Evolutionary conservation across 495 filamentous ascomycete genomes (phyloP), one percentile per base, ranked within the genome.

Genomic region (Penicillium psychrofluorescens): DNA sequence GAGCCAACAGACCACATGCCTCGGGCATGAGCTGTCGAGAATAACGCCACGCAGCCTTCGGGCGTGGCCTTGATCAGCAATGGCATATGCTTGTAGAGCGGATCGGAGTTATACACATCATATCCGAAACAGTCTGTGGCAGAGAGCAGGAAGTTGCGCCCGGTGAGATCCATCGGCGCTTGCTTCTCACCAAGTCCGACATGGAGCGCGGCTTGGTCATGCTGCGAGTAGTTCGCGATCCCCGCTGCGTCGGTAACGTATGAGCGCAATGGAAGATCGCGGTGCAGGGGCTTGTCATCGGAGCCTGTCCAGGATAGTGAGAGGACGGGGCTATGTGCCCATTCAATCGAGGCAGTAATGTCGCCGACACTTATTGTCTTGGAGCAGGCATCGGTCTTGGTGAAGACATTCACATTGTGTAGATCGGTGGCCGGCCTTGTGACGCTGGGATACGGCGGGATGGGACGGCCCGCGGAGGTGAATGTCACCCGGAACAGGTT

Each of bases 31-130:
- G 79, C 78, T 0, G 79, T 82, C 1, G 80, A 82, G 66, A 84
- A 85, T 27, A 82, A 76, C 1, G 73, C 81, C 11, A 85, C 74
- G 29, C 77, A 80, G 7, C 79, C 81, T 8, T 74, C 53, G 0
- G 76, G 67, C 1, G 72, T 78, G 6, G 75, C 78, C 44, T 81
- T 80, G 59, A 86, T 80, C 16, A 86, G 59, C 0, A 86, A 68
- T 0, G 83, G 82, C 33, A 84, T 80, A 46, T 85, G 78, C 59
- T 86, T 86, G 68, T 86, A 86, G 38, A 86, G 66, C 11, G 83
- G 82, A 56, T 86, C 83, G 35, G 80, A 79, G 13, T 77, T 74
- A 56, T 84, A 80, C 16, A 78, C 73, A 51, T 86, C 81, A 59
- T 86, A 86, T 13, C 80, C 78, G 46, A 84, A 85, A 38, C 72